Conservation (phyloP, 345 rosid genomes). For the Pelargonium nanum region DNA sequence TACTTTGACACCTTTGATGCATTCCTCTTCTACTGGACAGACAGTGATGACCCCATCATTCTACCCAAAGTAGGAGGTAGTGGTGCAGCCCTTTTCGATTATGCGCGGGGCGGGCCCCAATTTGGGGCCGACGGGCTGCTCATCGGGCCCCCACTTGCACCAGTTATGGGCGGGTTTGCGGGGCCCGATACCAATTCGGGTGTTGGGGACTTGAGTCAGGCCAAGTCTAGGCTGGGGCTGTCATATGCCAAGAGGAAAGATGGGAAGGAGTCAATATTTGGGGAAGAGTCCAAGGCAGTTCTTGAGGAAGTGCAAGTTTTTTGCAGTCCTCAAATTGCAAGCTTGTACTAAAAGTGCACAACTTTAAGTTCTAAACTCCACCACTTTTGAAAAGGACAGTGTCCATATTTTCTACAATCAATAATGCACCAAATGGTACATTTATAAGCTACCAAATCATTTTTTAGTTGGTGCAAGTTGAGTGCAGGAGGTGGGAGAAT, state of each 20-base stretch:
- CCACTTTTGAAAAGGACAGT: too few relatives aligned
- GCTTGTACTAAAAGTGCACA: too few relatives aligned
- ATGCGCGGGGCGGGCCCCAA: slow-evolving; percentile 60
- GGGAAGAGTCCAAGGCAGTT: too few relatives aligned
- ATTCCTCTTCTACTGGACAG: slow-evolving; percentile 74
- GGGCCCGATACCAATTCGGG: slow-evolving; percentile 82
- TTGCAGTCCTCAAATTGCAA: background rate
- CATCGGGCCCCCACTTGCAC: slow-evolving; percentile 66
- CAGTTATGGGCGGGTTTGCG: slow-evolving; percentile 72
- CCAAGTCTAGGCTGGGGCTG: slow-evolving; percentile 71
- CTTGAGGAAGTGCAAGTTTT: background rate
- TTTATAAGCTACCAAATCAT: too few relatives aligned
- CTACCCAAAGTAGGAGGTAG: slow-evolving; percentile 76
- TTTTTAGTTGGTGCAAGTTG: background rate
- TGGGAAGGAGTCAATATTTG: too few relatives aligned
- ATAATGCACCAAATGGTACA: too few relatives aligned
- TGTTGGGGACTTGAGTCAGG: slow-evolving; percentile 65
- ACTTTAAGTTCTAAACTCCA: background rate
- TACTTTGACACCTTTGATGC: slow-evolving; percentile 71
- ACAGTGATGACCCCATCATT: slow-evolving; percentile 27
- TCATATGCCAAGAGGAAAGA: slow-evolving; percentile 36
- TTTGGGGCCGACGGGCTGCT: slow-evolving; percentile 78
- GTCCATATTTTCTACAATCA: too few relatives aligned
- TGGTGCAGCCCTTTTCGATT: slow-evolving; percentile 79
- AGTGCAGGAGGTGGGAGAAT: background rate